Percentiles rank a stretch among this genome's conserved stretches.
phyloP scores from a whole-genome alignment of 495 filamentous ascomycete species.

The Penicillium daleae region DNA sequence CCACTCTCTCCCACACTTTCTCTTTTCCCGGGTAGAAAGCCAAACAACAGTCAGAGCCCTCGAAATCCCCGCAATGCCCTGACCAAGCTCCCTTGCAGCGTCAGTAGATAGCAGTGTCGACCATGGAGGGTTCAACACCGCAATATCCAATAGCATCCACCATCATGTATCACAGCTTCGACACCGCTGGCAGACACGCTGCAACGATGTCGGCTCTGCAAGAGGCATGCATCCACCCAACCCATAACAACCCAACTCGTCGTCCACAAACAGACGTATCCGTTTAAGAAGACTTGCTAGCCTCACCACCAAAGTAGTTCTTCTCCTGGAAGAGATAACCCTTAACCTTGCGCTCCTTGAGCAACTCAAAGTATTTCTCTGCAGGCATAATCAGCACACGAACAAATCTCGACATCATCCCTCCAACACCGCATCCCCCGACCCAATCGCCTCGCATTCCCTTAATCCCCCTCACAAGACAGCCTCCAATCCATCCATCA shows the following conservation, averaged over 20 bases:
- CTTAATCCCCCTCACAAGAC: too few relatives aligned
- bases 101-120: neutral
- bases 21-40: neutral
- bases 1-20: constrained; percentile 7
- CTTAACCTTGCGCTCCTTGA: constrained; percentile 81
- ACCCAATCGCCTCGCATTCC: neutral
- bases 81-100: neutral
- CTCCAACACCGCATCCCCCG: neutral
- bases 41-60: neutral
- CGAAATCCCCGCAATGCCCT: neutral
- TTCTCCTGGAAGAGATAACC: constrained; percentile 93
- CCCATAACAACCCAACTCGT: neutral
- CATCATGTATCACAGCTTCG: neutral
- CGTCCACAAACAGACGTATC: neutral
- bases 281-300: constrained; percentile 18
- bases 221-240: neutral
- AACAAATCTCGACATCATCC: neutral
- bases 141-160: neutral
- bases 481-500: neutral
- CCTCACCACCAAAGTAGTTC: constrained; percentile 63
- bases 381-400: constrained; percentile 11
- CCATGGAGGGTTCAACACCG: too few relatives aligned
- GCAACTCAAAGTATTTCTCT: constrained; percentile 93
- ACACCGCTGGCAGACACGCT: neutral
- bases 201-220: neutral